phyloP scores from a whole-genome alignment of 306 rosid genomes.

The Gastrolobium villosum region DNA sequence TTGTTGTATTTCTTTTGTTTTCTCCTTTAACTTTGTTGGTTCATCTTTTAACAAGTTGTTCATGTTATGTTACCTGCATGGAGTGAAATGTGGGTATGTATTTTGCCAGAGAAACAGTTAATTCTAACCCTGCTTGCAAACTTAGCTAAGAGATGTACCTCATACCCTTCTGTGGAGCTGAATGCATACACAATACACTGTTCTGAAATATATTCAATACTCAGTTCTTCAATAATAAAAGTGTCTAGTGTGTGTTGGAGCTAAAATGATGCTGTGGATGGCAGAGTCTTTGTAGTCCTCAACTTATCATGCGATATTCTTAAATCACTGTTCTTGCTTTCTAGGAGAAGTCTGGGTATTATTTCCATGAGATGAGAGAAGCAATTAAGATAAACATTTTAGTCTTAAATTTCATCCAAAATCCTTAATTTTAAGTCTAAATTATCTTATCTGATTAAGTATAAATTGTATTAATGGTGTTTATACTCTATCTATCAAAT shows the following conservation, averaged over 20 bases:
- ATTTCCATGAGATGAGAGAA: conserved; percentile 28
- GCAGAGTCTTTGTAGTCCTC: conserved; percentile 1
- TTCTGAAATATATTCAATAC: conserved; percentile 6
- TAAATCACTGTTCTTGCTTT: neutral
- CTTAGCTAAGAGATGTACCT: neutral
- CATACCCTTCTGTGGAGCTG: neutral
- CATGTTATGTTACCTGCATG: neutral
- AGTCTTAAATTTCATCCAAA: conserved; percentile 1
- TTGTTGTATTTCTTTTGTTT: conserved; percentile 14
- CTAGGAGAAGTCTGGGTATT: conserved; percentile 29
- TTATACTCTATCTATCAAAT: conserved; percentile 13
- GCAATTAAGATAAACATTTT: neutral
- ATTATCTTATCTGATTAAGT: neutral
- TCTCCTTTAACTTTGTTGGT: conserved; percentile 9
- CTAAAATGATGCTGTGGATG: neutral
- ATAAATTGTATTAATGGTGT: neutral
- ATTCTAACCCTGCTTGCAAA: neutral
- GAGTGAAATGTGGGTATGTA: conserved; percentile 10
- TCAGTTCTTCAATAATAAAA: conserved; percentile 6
- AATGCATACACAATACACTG: neutral
- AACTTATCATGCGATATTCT: conserved; percentile 16
- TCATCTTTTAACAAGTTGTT: conserved; percentile 7
- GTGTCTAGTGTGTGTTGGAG: conserved; percentile 12
- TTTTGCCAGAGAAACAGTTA: conserved; percentile 22
- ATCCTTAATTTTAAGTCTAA: conserved; percentile 6